Percentiles rank a stretch among this genome's conserved stretches.
phyloP scores from a whole-genome alignment of 2,329 filamentous ascomycete genomes.

The Aspergillus novofumigatus region DNA sequence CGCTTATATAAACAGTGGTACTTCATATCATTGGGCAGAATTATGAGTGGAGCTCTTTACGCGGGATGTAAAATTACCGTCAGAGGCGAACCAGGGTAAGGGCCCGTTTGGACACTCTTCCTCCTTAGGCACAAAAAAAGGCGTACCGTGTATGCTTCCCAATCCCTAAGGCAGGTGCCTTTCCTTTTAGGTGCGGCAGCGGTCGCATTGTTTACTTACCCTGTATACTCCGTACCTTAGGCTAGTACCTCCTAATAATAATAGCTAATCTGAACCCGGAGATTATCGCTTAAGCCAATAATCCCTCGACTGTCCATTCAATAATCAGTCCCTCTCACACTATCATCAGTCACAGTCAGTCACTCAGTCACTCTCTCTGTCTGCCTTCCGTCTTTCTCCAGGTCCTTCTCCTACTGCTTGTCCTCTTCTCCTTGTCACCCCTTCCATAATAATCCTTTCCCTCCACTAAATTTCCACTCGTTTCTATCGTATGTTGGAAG shows the following conservation, averaged over 20 bases:
- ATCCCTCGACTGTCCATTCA: neutral
- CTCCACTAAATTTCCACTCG: neutral
- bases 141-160: neutral
- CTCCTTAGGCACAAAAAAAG: neutral
- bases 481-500: neutral
- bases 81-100: slow-evolving; percentile 12
- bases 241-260: neutral
- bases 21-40: slow-evolving; percentile 8
- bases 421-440: neutral
- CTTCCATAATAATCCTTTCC: neutral
- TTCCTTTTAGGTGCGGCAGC: neutral
- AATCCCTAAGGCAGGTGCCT: neutral
- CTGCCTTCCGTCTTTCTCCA: slow-evolving; percentile 2
- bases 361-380: slow-evolving; percentile 3
- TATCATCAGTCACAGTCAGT: slow-evolving; percentile 5
- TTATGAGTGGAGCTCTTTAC: slow-evolving; percentile 2
- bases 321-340: slow-evolving; percentile 1
- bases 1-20: slow-evolving; percentile 4
- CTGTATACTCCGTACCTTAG: neutral
- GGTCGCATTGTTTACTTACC: neutral
- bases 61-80: slow-evolving; percentile 16
- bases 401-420: slow-evolving; percentile 1
- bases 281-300: neutral
- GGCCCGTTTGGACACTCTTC: slow-evolving; percentile 12
- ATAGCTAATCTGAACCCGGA: neutral